These are phyloP conservation scores for Millerago galiae DNA, from an alignment of 805 yeast species.

Conservation along the genomic window DNA sequence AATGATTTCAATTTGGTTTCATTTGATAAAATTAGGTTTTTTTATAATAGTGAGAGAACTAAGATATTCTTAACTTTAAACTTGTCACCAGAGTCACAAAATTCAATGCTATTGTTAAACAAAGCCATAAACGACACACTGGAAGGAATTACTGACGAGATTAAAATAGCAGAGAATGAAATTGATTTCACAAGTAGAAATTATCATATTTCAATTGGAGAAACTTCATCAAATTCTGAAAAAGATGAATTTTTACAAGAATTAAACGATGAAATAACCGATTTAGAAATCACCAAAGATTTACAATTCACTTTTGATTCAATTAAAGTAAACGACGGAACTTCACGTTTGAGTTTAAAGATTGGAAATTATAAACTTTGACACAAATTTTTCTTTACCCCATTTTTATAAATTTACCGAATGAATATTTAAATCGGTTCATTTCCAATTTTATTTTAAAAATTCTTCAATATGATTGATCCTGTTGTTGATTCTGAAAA, in stretches of 20 bases:
- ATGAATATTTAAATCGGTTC: neutral
- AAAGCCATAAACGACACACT: neutral
- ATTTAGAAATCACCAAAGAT: slow-evolving; percentile 7
- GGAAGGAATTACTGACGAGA: neutral
- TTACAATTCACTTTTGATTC: slow-evolving; percentile 10
- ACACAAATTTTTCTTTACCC: neutral
- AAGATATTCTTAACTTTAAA: slow-evolving; percentile 6
- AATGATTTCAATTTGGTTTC: neutral
- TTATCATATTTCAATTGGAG: slow-evolving; percentile 6
- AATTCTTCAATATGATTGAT: neutral
- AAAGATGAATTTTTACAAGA: slow-evolving; percentile 2
- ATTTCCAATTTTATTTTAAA: neutral
- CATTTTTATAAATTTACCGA: slow-evolving; percentile 1
- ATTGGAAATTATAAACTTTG: slow-evolving; percentile 3
- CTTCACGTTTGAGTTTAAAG: slow-evolving; percentile 4
- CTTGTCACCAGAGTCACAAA: neutral
- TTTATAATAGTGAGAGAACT: slow-evolving; percentile 1
- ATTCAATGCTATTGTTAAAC: neutral
- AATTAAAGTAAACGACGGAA: slow-evolving; percentile 10
- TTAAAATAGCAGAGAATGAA: neutral
- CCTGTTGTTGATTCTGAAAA: slow-evolving; percentile 21
- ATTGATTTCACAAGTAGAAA: slow-evolving; percentile 2
- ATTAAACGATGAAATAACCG: slow-evolving; percentile 6
- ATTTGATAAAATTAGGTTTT: slow-evolving; percentile 3
- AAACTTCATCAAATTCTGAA: neutral